phyloP scores from a whole-genome alignment of 2,329 filamentous ascomycete genomes.

The Scedosporium minutisporum region DNA sequence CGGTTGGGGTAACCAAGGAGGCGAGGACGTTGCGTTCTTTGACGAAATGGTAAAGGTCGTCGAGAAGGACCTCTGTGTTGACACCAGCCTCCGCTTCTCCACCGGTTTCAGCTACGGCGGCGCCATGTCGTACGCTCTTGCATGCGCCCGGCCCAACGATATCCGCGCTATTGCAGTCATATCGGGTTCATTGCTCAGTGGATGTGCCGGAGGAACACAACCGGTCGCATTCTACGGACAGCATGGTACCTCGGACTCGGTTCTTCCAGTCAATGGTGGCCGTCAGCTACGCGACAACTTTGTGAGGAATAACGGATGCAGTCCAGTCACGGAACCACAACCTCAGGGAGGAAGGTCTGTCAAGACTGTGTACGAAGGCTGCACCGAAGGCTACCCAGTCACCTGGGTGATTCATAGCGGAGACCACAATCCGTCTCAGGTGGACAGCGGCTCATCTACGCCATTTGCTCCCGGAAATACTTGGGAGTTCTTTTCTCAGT shows the following conservation, averaged over 20 bases:
- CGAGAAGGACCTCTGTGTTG: constrained; percentile 29
- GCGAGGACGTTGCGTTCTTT: constrained; percentile 29
- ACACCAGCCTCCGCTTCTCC: constrained; percentile 35
- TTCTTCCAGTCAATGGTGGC: constrained; percentile 23
- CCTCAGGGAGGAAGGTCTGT: neutral
- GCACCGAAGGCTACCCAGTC: constrained; percentile 2
- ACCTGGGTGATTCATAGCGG: constrained; percentile 3
- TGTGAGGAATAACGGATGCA: constrained; percentile 26
- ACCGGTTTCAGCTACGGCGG: constrained; percentile 32
- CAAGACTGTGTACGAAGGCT: constrained; percentile 1
- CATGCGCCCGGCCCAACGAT: constrained; percentile 26
- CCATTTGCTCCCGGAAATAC: constrained; percentile 2
- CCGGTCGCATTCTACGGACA: constrained; percentile 29
- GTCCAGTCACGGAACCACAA: neutral
- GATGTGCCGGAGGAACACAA: constrained; percentile 25
- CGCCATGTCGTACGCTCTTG: constrained; percentile 18
- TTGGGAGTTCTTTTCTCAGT: constrained; percentile 5
- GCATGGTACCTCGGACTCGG: constrained; percentile 27
- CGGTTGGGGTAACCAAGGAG: constrained; percentile 32
- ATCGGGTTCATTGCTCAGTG: constrained; percentile 22
- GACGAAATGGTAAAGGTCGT: constrained; percentile 26
- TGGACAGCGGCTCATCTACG: neutral
- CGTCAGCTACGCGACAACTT: constrained; percentile 27
- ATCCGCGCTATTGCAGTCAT: constrained; percentile 29
- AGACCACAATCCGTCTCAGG: neutral